Conservation (phyloP, 2,329 filamentous ascomycete genomes). For the Monosporascus sp. region DNA sequence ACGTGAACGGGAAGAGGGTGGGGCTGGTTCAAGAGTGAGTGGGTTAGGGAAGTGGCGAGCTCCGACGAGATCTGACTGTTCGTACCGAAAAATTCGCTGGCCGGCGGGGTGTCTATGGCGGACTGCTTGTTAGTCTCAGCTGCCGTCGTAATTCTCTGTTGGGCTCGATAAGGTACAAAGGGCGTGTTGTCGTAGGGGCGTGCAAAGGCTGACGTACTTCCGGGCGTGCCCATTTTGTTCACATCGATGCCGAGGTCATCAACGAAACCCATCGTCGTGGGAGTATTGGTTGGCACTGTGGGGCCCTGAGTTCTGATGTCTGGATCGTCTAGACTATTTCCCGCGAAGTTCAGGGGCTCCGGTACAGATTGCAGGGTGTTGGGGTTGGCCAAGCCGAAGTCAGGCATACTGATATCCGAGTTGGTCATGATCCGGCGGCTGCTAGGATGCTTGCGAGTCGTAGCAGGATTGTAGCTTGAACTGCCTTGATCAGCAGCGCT, state of each 20-base stretch:
- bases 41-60: constrained; percentile 37
- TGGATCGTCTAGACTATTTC: constrained; percentile 26
- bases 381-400: constrained; percentile 26
- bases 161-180: background rate
- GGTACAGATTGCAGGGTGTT: constrained; percentile 13
- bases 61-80: constrained; percentile 27
- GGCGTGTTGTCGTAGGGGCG: background rate
- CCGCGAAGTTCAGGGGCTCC: constrained; percentile 23
- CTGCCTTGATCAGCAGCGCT: constrained; percentile 9
- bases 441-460: constrained; percentile 11
- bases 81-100: constrained; percentile 21
- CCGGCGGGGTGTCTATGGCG: constrained; percentile 14
- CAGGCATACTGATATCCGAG: constrained; percentile 38
- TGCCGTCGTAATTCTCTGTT: background rate
- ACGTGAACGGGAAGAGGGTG: constrained; percentile 30
- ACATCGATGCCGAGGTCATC: constrained; percentile 19
- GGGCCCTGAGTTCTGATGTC: constrained; percentile 23
- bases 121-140: constrained; percentile 6
- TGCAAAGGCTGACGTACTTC: constrained; percentile 16
- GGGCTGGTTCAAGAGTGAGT: constrained; percentile 44
- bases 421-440: constrained; percentile 23
- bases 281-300: constrained; percentile 39
- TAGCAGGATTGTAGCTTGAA: constrained; percentile 8
- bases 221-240: constrained; percentile 16
- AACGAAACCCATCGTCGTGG: constrained; percentile 25